Evolutionary conservation across 345 rosid genomes (phyloP).

Genomic region (Ailanthus altissimus): DNA sequence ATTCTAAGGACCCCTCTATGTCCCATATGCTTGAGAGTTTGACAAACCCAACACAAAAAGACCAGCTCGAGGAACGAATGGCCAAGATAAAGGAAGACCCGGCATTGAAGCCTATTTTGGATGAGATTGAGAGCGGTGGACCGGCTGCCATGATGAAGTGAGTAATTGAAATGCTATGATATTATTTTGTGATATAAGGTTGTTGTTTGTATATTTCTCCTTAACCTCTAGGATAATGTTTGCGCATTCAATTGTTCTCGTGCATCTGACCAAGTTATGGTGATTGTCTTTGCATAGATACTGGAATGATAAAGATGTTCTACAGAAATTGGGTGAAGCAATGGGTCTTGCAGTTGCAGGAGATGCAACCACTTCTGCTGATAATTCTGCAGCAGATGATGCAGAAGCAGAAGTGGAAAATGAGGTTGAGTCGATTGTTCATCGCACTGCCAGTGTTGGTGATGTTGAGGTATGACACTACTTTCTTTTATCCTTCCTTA

Average conservation of each 20-base stretch:
- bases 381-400: slow-evolving; percentile 53
- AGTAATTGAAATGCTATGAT: slow-evolving; percentile 23
- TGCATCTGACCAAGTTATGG: slow-evolving; percentile 11
- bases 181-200: background rate
- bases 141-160: slow-evolving; percentile 98
- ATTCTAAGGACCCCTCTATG: slow-evolving; percentile 89
- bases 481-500: background rate
- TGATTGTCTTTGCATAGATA: slow-evolving; percentile 51
- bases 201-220: slow-evolving; percentile 9
- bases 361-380: slow-evolving; percentile 67
- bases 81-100: slow-evolving; percentile 85
- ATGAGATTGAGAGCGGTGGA: slow-evolving; percentile 90
- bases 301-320: slow-evolving; percentile 92
- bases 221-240: background rate
- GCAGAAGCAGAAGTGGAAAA: slow-evolving; percentile 65
- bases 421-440: slow-evolving; percentile 93
- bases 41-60: slow-evolving; percentile 74
- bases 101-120: slow-evolving; percentile 78
- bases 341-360: slow-evolving; percentile 84
- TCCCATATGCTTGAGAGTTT: slow-evolving; percentile 88
- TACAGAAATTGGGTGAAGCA: slow-evolving; percentile 95
- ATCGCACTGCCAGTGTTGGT: slow-evolving; percentile 87
- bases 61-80: slow-evolving; percentile 89
- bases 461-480: slow-evolving; percentile 74
- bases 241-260: slow-evolving; percentile 3